phyloP scores from a whole-genome alignment of 2,329 filamentous ascomycete species.

The Alternaria infectoria region DNA sequence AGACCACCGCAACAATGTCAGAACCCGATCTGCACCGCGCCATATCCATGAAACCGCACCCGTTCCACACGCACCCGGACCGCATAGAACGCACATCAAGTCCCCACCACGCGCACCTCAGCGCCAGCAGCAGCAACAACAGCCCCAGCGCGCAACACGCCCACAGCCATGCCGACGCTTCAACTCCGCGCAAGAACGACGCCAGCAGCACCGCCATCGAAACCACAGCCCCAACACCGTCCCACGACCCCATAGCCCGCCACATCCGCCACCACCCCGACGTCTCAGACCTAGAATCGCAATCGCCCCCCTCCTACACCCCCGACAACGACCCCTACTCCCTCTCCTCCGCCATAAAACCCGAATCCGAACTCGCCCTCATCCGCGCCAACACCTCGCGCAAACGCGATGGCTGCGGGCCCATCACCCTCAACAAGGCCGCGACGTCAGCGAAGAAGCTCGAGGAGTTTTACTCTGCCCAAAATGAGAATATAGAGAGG shows the following conservation, averaged over 20 bases:
- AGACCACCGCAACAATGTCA: slow-evolving; percentile 35
- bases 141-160: slow-evolving; percentile 12
- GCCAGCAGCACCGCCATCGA: slow-evolving; percentile 52
- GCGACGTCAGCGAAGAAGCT: slow-evolving; percentile 63
- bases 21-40: slow-evolving; percentile 57
- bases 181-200: slow-evolving; percentile 26
- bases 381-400: slow-evolving; percentile 78
- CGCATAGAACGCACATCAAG: slow-evolving; percentile 39
- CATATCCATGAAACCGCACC: slow-evolving; percentile 56
- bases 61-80: slow-evolving; percentile 45
- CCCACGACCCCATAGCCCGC: slow-evolving; percentile 45
- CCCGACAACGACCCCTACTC: slow-evolving; percentile 79
- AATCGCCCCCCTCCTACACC: slow-evolving; percentile 64
- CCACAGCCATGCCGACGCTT: slow-evolving; percentile 13
- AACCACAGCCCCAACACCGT: slow-evolving; percentile 31
- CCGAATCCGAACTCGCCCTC: slow-evolving; percentile 73
- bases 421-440: slow-evolving; percentile 52
- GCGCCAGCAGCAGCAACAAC: slow-evolving; percentile 14
- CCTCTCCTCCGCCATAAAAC: slow-evolving; percentile 79
- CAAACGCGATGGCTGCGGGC: slow-evolving; percentile 67
- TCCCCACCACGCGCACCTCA: slow-evolving; percentile 32
- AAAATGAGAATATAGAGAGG: slow-evolving; percentile 93
- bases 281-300: slow-evolving; percentile 52
- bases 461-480: slow-evolving; percentile 82
- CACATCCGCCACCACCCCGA: slow-evolving; percentile 36